Percentiles rank a stretch among this genome's conserved stretches.
These are phyloP conservation scores for Yarrowia phangngaensis DNA, from an alignment of 805 yeast species.

Conservation along the genomic window DNA sequence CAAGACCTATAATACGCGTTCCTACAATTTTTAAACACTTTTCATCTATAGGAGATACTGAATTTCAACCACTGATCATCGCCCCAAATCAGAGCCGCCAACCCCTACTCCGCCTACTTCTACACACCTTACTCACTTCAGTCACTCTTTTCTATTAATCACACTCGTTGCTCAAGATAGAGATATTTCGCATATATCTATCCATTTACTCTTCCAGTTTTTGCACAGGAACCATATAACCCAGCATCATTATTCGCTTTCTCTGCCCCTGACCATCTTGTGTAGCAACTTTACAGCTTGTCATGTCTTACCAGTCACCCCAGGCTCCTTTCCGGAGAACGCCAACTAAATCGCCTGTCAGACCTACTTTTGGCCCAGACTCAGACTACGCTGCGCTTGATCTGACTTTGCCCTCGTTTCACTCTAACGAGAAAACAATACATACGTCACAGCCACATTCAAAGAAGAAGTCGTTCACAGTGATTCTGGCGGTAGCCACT, in stretches of 20 bases:
- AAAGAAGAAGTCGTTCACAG: not conserved
- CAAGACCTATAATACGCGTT: too few relatives aligned
- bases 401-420: slow-evolving; percentile 10
- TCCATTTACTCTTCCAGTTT: too few relatives aligned
- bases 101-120: too few relatives aligned
- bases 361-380: slow-evolving; percentile 7
- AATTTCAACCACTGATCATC: too few relatives aligned
- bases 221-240: not conserved
- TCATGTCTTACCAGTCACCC: slow-evolving; percentile 20
- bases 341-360: slow-evolving; percentile 21
- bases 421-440: slow-evolving; percentile 2
- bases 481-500: not conserved
- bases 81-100: too few relatives aligned
- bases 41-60: too few relatives aligned
- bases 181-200: too few relatives aligned
- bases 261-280: too few relatives aligned
- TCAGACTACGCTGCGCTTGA: slow-evolving; percentile 7
- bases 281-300: not conserved
- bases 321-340: slow-evolving; percentile 19
- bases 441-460: not conserved
- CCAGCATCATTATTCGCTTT: not conserved
- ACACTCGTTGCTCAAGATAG: too few relatives aligned
- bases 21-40: too few relatives aligned
- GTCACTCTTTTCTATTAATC: too few relatives aligned
- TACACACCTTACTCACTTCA: too few relatives aligned